Conservation (phyloP, 345 rosid genomes). For the Luvunga scandens region DNA sequence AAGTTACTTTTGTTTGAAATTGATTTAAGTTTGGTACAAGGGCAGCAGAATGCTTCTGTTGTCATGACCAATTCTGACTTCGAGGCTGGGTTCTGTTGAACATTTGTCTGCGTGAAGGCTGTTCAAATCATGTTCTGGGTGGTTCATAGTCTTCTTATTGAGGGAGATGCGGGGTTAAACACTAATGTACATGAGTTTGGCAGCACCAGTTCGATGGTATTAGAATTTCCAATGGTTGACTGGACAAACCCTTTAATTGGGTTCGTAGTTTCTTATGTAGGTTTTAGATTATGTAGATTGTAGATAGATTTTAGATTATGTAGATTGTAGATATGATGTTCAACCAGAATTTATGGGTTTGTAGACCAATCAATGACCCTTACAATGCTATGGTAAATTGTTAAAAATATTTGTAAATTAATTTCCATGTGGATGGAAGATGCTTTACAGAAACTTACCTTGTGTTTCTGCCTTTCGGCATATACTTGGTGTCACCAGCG, state of each 20-base stretch:
- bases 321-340: not conserved
- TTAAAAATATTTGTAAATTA: not conserved
- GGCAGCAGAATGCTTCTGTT: not conserved
- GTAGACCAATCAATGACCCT: not conserved
- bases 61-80: not conserved
- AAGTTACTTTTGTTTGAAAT: not conserved
- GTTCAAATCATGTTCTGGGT: not conserved
- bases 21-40: not conserved
- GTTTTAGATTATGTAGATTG: not conserved
- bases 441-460: not conserved
- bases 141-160: not conserved
- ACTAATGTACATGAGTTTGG: not conserved
- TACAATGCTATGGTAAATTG: not conserved
- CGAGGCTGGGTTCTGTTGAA: not conserved
- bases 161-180: conserved; percentile 2
- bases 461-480: too few species aligned
- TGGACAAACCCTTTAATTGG: not conserved
- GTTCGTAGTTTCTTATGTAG: not conserved
- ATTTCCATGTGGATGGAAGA: not conserved
- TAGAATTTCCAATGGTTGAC: not conserved
- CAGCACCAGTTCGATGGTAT: not conserved
- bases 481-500: too few species aligned
- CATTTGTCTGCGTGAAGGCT: conserved; percentile 6
- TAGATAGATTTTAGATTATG: too few species aligned
- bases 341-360: not conserved